Percentiles rank a stretch among this genome's conserved stretches.
These are phyloP conservation scores for Halenospora varia DNA, from an alignment of 495 filamentous ascomycete genomes.

Conservation along the genomic window DNA sequence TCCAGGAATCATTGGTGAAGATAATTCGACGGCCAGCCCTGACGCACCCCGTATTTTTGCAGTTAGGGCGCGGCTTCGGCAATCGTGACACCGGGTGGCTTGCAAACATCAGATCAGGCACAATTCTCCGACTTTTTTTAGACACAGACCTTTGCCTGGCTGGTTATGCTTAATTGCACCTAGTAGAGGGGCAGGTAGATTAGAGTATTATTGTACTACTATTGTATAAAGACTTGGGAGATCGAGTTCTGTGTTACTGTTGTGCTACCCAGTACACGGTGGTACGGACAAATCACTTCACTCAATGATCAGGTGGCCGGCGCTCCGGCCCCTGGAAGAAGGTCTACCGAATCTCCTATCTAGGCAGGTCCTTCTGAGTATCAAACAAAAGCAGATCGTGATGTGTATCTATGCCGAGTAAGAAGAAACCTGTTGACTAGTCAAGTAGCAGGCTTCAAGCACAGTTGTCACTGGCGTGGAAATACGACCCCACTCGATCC, in stretches of 20 bases:
- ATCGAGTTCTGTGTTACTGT: too few relatives aligned
- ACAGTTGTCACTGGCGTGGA: too few relatives aligned
- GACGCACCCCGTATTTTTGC: neutral
- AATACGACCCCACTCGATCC: too few relatives aligned
- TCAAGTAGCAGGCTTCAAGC: too few relatives aligned
- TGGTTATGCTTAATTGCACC: neutral
- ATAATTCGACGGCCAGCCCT: neutral
- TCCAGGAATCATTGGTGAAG: conserved; percentile 11
- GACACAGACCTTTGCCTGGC: neutral
- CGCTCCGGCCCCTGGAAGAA: neutral
- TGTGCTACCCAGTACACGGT: too few relatives aligned
- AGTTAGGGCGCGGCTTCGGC: conserved; percentile 1
- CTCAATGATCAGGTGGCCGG: too few relatives aligned
- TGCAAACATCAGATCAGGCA: conserved; percentile 2
- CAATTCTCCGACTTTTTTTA: neutral
- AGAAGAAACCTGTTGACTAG: too few relatives aligned
- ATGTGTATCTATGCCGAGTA: too few relatives aligned
- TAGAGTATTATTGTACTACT: too few relatives aligned
- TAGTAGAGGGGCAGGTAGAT: too few relatives aligned
- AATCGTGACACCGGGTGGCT: conserved; percentile 1
- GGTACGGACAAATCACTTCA: neutral
- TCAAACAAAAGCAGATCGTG: too few relatives aligned
- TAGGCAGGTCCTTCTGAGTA: neutral
- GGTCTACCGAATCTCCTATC: neutral
- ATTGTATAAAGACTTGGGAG: too few relatives aligned